Base-by-base conservation (phyloP, 306 rosid genomes). In the Mimosa pudica region DNA sequence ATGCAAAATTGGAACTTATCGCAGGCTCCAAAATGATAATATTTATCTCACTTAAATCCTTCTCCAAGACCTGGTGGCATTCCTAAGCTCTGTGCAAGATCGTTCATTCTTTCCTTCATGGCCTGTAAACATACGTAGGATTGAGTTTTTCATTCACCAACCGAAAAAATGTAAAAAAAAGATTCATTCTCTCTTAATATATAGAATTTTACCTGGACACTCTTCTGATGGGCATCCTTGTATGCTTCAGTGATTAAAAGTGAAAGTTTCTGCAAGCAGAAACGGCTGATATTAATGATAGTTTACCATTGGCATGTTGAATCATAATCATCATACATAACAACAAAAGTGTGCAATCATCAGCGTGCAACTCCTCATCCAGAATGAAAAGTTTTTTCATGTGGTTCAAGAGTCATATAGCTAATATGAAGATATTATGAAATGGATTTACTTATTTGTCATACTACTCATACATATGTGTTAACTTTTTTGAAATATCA, bases 191-290 rank as follows among this genome's bases (percentile, higher is more conserved):
- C 30, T 24, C 65, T 57, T 8, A 24, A 24, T 49, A 42, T 55
- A 63, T n/a, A 60, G 30, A 44, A 52, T 80, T 81, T 85, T 49
- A 88, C 93, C 93, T 8, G 84, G 38, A 90, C 96, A 74, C 96
- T 90, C 86, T 94, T 94, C 87, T 90, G 90, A 70, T 91, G 90
- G 63, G 98, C 98, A 72, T 94, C 94, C 74, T 85, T 87, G 86
- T 94, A 92, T 66, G 98, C 98, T 79, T 94, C 98, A 0, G 93
- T 89, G 71, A 92, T 80, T 85, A 92, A 81, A 85, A 89, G 90
- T 12, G 95, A 89, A 20, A 93, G 84, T 86, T 93, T 89, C 93
- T 93, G 92, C 88, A 82, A 63, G 10, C 12, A 38, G 63, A 82
- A 79, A 77, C 58, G 35, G 13, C 20, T 69, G 8, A 74, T 54